Conservation (phyloP, 2,329 filamentous ascomycete genomes). For the Massarina eburnea region DNA sequence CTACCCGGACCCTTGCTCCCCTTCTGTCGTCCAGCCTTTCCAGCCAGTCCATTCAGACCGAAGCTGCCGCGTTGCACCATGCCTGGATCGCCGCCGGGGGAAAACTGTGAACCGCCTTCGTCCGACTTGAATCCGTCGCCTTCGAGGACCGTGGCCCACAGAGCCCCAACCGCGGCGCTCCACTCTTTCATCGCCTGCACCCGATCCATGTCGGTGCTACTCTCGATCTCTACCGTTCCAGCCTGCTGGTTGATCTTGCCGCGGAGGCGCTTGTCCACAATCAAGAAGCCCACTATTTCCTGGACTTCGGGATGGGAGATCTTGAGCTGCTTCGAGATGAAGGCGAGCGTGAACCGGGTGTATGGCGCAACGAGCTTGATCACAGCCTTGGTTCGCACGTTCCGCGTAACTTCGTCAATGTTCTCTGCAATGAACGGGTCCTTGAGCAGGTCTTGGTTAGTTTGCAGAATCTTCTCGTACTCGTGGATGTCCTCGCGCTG, state of each 20-base stretch:
- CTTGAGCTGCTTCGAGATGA: constrained; percentile 85
- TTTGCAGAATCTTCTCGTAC: constrained; percentile 85
- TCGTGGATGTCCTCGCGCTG: constrained; percentile 91
- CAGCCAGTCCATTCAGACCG: constrained; percentile 31
- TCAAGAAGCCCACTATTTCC: constrained; percentile 93
- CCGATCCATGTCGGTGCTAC: constrained; percentile 71
- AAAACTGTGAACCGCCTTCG: constrained; percentile 44
- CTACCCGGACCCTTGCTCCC: constrained; percentile 45
- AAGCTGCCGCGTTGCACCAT: constrained; percentile 26
- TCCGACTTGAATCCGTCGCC: constrained; percentile 68
- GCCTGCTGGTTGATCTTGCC: constrained; percentile 88
- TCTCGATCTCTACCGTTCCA: constrained; percentile 80
- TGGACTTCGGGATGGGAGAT: constrained; percentile 85
- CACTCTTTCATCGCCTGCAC: constrained; percentile 73
- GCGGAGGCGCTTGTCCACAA: constrained; percentile 82
- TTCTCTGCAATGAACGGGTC: constrained; percentile 98
- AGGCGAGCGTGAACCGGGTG: constrained; percentile 83
- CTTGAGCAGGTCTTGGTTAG: constrained; percentile 83
- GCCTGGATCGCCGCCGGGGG: constrained; percentile 24
- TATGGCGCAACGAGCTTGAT: constrained; percentile 93
- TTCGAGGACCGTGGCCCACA: constrained; percentile 76
- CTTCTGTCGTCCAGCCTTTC: constrained; percentile 35
- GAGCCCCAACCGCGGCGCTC: constrained; percentile 65
- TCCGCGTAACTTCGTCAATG: constrained; percentile 97
- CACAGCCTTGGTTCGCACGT: constrained; percentile 95